Evolutionary conservation across 129 eudicot genomes (phyloP).

Genomic region (Ambrosia artemisiifolia): DNA sequence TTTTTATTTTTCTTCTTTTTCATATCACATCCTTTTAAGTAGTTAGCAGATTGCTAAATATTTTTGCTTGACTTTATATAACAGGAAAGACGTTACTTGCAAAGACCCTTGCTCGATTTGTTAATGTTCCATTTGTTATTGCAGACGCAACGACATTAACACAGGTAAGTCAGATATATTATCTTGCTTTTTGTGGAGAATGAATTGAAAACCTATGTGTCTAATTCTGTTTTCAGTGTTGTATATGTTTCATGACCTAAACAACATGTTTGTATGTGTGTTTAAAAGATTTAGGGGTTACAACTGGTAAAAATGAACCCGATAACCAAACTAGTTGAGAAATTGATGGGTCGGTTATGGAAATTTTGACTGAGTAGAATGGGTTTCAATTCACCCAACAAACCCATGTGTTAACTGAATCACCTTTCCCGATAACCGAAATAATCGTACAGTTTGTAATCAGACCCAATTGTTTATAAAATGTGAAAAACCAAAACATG

Average conservation of each 20-base stretch:
- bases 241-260: background rate
- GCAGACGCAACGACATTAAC: slow-evolving; percentile 94
- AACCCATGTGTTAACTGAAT: no score
- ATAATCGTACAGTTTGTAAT: no score
- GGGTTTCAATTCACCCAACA: no score
- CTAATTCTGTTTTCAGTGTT: background rate
- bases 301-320: no score
- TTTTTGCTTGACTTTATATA: slow-evolving; percentile 16
- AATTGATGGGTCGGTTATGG: no score
- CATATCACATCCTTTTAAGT: background rate
- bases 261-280: background rate
- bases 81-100: slow-evolving; percentile 94
- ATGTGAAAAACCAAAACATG: no score
- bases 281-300: background rate
- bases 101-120: slow-evolving; percentile 87
- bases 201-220: background rate
- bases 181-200: slow-evolving; percentile 1
- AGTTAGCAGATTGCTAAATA: background rate
- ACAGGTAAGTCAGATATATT: slow-evolving; percentile 46
- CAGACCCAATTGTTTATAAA: no score
- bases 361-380: no score
- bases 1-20: background rate
- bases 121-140: slow-evolving; percentile 93
- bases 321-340: no score
- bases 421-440: no score